Conservation (phyloP, 371 early-diverging fungal species). For the Vittaforma corneae region DNA sequence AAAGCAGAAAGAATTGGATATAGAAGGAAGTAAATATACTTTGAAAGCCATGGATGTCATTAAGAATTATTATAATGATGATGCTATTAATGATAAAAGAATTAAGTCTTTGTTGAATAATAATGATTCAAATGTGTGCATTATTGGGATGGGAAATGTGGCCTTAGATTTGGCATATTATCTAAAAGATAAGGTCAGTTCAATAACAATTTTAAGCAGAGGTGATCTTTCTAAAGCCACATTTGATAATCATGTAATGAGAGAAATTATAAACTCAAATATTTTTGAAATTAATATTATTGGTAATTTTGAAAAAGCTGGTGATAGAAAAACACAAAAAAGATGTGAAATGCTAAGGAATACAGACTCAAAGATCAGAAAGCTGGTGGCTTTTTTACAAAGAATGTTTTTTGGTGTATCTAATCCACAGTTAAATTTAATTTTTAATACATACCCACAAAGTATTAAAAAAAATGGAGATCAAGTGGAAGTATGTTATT, state of each 20-base stretch:
- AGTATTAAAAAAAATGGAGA: constrained; percentile 4
- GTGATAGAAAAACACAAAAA: constrained; percentile 1
- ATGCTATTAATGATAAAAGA: neutral
- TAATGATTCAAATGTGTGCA: constrained; percentile 27
- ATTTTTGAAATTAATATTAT: constrained; percentile 4
- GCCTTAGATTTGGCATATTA: constrained; percentile 34
- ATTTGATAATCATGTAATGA: constrained; percentile 35
- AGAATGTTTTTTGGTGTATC: neutral
- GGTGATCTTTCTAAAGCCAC: neutral
- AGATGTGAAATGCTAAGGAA: constrained; percentile 19
- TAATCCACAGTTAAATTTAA: constrained; percentile 9
- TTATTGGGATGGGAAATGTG: constrained; percentile 53
- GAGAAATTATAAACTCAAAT: constrained; percentile 7
- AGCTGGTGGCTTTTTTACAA: neutral
- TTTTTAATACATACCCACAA: constrained; percentile 19
- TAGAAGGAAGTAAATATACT: constrained; percentile 8
- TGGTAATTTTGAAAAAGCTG: neutral
- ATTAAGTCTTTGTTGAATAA: neutral
- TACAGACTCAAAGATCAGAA: neutral
- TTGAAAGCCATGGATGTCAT: constrained; percentile 10
- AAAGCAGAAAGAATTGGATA: constrained; percentile 2
- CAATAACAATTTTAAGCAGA: constrained; percentile 24
- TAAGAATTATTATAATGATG: constrained; percentile 8
- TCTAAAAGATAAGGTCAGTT: constrained; percentile 8
- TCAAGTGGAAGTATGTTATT: neutral